Evolutionary conservation across 2,329 filamentous ascomycete species (phyloP).

Genomic region (Salinomyces thailandicus): DNA sequence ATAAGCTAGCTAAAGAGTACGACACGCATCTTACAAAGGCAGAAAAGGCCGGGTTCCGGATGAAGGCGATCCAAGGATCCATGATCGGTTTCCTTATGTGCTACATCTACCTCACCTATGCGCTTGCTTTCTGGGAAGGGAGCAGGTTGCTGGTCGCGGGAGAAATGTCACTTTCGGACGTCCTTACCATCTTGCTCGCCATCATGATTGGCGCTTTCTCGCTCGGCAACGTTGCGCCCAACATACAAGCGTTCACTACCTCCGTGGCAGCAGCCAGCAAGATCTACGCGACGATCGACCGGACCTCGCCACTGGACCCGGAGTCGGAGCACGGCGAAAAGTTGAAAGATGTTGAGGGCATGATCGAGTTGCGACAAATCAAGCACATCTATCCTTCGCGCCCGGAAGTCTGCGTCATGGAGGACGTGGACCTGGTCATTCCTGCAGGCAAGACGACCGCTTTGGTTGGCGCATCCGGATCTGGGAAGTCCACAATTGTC

Average conservation of each 20-base stretch:
- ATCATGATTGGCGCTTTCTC: slow-evolving; percentile 91
- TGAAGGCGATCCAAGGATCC: slow-evolving; percentile 59
- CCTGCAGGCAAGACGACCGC: slow-evolving; percentile 88
- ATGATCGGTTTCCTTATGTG: slow-evolving; percentile 81
- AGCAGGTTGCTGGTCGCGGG: slow-evolving; percentile 60
- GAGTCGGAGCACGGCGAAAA: slow-evolving; percentile 59
- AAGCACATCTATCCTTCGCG: slow-evolving; percentile 93
- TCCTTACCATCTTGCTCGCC: slow-evolving; percentile 79
- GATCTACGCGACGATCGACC: slow-evolving; percentile 90
- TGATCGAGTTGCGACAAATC: slow-evolving; percentile 68
- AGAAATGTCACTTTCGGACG: slow-evolving; percentile 54
- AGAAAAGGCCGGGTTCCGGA: slow-evolving; percentile 63
- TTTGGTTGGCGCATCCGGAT: slow-evolving; percentile 85
- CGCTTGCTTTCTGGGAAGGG: slow-evolving; percentile 80
- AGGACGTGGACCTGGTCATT: slow-evolving; percentile 66
- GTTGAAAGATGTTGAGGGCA: slow-evolving; percentile 62
- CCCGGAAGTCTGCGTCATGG: slow-evolving; percentile 80
- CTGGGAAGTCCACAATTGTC: slow-evolving; percentile 89
- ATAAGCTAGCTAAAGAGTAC: slow-evolving; percentile 80
- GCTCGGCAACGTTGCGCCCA: slow-evolving; percentile 76
- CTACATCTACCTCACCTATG: slow-evolving; percentile 78
- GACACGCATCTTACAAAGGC: slow-evolving; percentile 63
- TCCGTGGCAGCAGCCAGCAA: slow-evolving; percentile 76
- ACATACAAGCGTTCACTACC: slow-evolving; percentile 75
- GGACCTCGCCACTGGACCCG: slow-evolving; percentile 72